phyloP scores from a whole-genome alignment of 2,329 filamentous ascomycete genomes.

The Claviceps sp. region DNA sequence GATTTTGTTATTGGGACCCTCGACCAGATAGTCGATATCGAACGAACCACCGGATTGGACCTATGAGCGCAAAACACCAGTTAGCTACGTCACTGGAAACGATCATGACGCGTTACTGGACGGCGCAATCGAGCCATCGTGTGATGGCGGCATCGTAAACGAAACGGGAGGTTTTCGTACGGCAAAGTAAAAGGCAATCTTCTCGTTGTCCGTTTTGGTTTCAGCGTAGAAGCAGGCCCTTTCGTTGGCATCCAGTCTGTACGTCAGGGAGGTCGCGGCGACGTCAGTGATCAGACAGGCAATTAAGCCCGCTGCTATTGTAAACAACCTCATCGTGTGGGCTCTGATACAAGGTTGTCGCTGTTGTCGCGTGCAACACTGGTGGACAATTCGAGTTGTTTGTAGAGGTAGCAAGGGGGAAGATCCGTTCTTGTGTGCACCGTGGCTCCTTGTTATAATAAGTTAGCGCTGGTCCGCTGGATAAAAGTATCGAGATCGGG shows the following conservation, averaged over 20 bases:
- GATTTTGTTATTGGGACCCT: conserved; percentile 65
- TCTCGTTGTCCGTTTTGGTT: conserved; percentile 65
- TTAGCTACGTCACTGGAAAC: neutral
- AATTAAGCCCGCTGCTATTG: conserved; percentile 52
- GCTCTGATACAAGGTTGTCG: conserved; percentile 8
- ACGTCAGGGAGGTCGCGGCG: conserved; percentile 83
- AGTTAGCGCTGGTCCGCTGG: neutral
- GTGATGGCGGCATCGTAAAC: neutral
- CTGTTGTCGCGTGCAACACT: conserved; percentile 15
- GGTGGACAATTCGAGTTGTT: conserved; percentile 4
- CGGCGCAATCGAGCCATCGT: neutral
- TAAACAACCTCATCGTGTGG: conserved; percentile 49
- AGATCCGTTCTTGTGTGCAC: neutral
- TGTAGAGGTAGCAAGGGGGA: neutral
- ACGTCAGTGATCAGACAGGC: conserved; percentile 58
- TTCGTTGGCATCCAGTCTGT: conserved; percentile 81
- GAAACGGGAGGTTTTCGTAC: conserved; percentile 15
- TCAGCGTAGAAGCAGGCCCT: conserved; percentile 88
- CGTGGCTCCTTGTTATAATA: conserved; percentile 4
- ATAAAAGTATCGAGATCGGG: neutral
- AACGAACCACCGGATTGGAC: conserved; percentile 98
- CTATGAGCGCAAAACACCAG: conserved; percentile 29
- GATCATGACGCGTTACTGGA: neutral
- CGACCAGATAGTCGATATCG: conserved; percentile 86
- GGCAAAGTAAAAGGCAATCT: conserved; percentile 97